Evolutionary conservation across 345 rosid genomes (phyloP).

Genomic region (Eucalyptus shirleyi): DNA sequence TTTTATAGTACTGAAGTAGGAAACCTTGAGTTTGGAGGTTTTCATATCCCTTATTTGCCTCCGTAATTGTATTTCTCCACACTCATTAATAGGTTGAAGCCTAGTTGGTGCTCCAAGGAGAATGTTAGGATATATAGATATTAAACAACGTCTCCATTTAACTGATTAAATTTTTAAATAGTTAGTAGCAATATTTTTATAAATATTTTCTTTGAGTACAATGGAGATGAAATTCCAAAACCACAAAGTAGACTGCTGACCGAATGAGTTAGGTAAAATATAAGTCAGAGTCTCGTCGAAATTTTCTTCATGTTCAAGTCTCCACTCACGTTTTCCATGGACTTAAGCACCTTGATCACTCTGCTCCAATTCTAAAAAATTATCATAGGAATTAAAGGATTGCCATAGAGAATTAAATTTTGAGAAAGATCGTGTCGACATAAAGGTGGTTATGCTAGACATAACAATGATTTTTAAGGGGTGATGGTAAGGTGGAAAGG

Average conservation of each 20-base stretch:
- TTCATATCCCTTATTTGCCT: neutral
- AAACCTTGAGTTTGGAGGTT: neutral
- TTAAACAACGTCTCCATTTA: neutral
- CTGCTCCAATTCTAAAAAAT: too few species aligned
- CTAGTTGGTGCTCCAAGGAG: neutral
- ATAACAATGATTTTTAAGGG: too few species aligned
- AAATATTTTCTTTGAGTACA: neutral
- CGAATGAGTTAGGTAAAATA: neutral
- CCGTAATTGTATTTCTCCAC: neutral
- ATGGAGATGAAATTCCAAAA: neutral
- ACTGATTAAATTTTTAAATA: neutral
- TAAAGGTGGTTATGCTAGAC: too few species aligned
- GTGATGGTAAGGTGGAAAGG: too few species aligned
- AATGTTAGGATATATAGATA: neutral
- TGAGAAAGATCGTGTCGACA: accelerated
- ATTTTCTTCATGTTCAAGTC: too few species aligned
- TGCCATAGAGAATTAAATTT: too few species aligned
- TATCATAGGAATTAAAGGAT: too few species aligned
- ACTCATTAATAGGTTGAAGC: neutral
- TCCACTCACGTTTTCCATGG: too few species aligned
- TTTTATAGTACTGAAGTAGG: neutral
- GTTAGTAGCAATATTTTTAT: too few species aligned
- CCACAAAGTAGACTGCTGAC: neutral
- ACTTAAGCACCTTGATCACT: too few species aligned
- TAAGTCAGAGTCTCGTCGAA: neutral